These are phyloP conservation scores for Calonectria ilicicola DNA, from an alignment of 2,329 filamentous ascomycete genomes.

Conservation along the genomic window DNA sequence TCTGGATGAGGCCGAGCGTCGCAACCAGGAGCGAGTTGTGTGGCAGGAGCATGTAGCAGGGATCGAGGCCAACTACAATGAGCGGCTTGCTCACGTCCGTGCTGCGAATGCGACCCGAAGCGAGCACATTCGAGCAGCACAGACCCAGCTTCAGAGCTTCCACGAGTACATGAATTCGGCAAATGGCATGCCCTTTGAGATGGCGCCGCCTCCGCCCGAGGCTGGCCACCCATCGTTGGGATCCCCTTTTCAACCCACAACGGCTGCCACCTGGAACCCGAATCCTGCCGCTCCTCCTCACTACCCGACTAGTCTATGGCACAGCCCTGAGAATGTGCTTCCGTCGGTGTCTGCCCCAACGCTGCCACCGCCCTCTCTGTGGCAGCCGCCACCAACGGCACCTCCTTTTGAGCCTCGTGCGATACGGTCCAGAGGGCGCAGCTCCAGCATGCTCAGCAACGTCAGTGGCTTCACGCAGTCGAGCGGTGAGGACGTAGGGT, in stretches of 20 bases:
- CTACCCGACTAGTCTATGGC: conserved; percentile 52
- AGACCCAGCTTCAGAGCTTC: conserved; percentile 48
- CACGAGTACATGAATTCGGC: conserved; percentile 48
- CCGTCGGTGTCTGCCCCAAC: conserved; percentile 46
- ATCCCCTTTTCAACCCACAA: conserved; percentile 38
- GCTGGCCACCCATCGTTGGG: conserved; percentile 40
- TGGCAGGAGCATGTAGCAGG: conserved; percentile 61
- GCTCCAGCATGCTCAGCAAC: conserved; percentile 76
- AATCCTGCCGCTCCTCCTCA: conserved; percentile 50
- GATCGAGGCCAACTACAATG: conserved; percentile 60
- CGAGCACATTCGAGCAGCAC: conserved; percentile 47
- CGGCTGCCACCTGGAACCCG: conserved; percentile 48
- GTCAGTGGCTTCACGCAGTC: conserved; percentile 76
- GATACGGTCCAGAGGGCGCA: conserved; percentile 65
- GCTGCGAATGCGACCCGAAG: conserved; percentile 44
- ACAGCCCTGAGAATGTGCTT: conserved; percentile 48
- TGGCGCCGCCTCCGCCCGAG: conserved; percentile 33
- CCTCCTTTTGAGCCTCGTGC: conserved; percentile 50
- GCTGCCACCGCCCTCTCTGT: conserved; percentile 47
- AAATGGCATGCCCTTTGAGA: conserved; percentile 49
- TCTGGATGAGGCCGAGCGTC: conserved; percentile 72
- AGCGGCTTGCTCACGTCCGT: conserved; percentile 56
- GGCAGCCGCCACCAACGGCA: conserved; percentile 54
- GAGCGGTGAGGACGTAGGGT: conserved; percentile 61
- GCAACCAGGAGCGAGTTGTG: conserved; percentile 61